phyloP scores from a whole-genome alignment of 2,329 filamentous ascomycete genomes.

The Colletotrichum sp. region DNA sequence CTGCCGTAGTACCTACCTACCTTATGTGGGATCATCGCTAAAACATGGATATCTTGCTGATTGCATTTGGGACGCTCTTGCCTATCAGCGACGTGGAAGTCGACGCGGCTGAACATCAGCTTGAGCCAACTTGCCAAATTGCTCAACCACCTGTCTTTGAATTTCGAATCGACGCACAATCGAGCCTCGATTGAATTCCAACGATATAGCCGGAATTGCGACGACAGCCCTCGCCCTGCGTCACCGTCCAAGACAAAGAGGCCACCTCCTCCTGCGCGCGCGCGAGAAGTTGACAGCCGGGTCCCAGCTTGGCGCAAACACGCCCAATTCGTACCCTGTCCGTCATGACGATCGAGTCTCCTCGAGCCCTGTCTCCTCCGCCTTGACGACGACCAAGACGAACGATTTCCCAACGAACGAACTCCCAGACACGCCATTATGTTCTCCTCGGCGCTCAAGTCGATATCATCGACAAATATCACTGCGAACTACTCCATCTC shows the following conservation, averaged over 20 bases:
- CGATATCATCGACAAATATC: conserved; percentile 90
- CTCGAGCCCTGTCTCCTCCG: conserved; percentile 12
- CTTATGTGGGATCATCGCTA: conserved; percentile 12
- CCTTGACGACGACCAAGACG: conserved; percentile 13
- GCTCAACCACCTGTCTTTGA: neutral
- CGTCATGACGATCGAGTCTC: conserved; percentile 25
- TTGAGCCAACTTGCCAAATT: conserved; percentile 3
- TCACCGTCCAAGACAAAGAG: conserved; percentile 4
- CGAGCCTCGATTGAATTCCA: neutral
- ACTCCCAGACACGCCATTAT: conserved; percentile 42
- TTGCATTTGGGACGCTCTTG: conserved; percentile 13
- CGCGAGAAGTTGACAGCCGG: neutral
- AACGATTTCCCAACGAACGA: neutral
- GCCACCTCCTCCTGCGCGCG: neutral
- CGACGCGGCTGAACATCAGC: conserved; percentile 15
- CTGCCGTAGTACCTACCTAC: neutral
- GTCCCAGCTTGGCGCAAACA: conserved; percentile 15
- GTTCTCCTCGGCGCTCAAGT: conserved; percentile 94
- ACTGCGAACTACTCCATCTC: conserved; percentile 88
- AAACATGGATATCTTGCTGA: conserved; percentile 10
- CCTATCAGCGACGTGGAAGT: conserved; percentile 18
- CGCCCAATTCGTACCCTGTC: neutral
- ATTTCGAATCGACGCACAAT: neutral
- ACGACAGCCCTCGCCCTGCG: neutral
- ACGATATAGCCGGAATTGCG: neutral